A percentile compares a stretch with the other conserved stretches of the same genome.
phyloP scores from a whole-genome alignment of 805 yeast species.

The Metschnikowia kofuensis region DNA sequence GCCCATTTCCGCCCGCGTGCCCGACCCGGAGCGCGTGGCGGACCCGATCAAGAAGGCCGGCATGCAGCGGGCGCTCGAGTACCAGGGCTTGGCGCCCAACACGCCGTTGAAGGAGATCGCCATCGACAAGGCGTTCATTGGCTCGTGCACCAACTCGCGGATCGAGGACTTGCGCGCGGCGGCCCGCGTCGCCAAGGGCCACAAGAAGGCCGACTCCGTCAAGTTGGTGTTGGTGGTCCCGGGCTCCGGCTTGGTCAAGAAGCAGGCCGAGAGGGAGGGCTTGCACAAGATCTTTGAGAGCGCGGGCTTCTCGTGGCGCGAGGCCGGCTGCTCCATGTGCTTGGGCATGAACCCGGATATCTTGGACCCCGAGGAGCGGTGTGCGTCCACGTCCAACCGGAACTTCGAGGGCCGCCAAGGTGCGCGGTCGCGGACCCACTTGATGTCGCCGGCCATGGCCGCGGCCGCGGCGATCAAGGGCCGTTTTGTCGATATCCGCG shows the following conservation, averaged over 20 bases:
- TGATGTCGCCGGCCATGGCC: conserved; percentile 99
- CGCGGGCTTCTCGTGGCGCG: conserved; percentile 99
- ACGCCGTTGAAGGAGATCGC: conserved; percentile 70
- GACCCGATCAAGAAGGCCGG: conserved; percentile 78
- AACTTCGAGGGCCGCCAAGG: conserved; percentile 99
- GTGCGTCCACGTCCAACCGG: conserved; percentile 98
- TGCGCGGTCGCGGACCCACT: conserved; percentile 90
- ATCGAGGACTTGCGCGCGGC: conserved; percentile 96
- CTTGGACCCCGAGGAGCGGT: conserved; percentile 89
- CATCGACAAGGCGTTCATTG: conserved; percentile 93
- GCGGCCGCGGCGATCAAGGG: conserved; percentile 97
- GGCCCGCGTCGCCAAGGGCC: conserved; percentile 88
- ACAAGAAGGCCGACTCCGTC: conserved; percentile 77
- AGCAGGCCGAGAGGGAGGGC: conserved; percentile 93
- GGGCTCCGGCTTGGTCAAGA: conserved; percentile 93
- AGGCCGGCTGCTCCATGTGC: conserved; percentile 99
- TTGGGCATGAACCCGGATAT: conserved; percentile 99
- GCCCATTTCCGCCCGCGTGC: conserved; percentile 87
- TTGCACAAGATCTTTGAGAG: conserved; percentile 83
- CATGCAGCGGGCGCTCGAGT: conserved; percentile 86
- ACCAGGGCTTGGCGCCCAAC: conserved; percentile 88
- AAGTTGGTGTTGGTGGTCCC: conserved; percentile 90
- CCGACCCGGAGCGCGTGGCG: conserved; percentile 73
- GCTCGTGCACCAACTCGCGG: conserved; percentile 97
- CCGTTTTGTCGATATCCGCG: conserved; percentile 86